Percentiles rank a stretch among this genome's conserved stretches.
Conservation (phyloP, 1,284 basidiomycete species). For the Apiotrichum brassicae region DNA sequence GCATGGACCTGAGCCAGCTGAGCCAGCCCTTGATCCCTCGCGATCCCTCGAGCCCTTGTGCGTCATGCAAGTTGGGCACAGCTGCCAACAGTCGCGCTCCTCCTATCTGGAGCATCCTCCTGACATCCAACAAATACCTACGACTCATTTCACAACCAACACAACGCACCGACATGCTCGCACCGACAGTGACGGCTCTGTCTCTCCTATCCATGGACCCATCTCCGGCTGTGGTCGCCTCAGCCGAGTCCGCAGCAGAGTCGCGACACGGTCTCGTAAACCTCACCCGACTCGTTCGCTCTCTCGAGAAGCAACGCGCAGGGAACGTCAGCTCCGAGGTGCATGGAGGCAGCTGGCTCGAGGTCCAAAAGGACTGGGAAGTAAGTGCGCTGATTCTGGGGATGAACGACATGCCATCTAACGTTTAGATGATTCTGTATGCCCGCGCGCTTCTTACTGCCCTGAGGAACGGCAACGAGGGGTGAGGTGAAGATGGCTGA, state of each 20-base stretch:
- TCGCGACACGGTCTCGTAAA: slow-evolving; percentile 40
- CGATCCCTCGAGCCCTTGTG: too few species aligned
- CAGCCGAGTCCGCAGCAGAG: slow-evolving; percentile 26
- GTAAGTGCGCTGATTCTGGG: slow-evolving; percentile 16
- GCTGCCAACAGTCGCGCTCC: too few species aligned
- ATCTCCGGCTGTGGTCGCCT: slow-evolving; percentile 23
- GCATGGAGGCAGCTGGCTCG: slow-evolving; percentile 22
- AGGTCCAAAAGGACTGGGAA: slow-evolving; percentile 41
- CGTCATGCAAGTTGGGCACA: background rate
- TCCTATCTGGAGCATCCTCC: too few species aligned
- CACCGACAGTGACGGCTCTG: slow-evolving; percentile 11
- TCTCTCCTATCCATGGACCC: slow-evolving; percentile 21
- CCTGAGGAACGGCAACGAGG: slow-evolving; percentile 31
- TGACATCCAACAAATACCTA: background rate
- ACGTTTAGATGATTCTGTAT: slow-evolving; percentile 37
- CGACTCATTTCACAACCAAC: too few species aligned
- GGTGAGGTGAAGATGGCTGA: slow-evolving; percentile 19
- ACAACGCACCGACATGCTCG: background rate
- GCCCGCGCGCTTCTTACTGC: slow-evolving; percentile 31
- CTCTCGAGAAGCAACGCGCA: slow-evolving; percentile 23
- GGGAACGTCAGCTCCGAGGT: slow-evolving; percentile 1
- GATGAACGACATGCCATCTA: too few species aligned
- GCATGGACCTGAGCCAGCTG: too few species aligned
- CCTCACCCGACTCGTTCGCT: slow-evolving; percentile 37
- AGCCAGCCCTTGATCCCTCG: too few species aligned